Conservation (phyloP, 2,329 filamentous ascomycete genomes). For the Chaetomium olivaceum region DNA sequence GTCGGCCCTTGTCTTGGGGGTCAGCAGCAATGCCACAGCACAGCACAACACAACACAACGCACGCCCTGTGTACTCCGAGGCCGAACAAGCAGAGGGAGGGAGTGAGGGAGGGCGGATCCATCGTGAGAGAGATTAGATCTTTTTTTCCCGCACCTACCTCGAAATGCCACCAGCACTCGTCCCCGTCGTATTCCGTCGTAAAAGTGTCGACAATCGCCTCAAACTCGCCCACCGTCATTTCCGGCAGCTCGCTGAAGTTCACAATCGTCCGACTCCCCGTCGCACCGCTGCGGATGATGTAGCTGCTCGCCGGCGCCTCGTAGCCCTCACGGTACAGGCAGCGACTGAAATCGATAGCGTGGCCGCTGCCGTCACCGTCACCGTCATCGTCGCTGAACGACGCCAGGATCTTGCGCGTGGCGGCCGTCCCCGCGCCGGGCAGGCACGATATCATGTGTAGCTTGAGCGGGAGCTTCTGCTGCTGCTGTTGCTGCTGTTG, state of each 20-base stretch:
- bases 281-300: slow-evolving; percentile 62
- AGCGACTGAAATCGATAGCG: slow-evolving; percentile 49
- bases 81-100: neutral
- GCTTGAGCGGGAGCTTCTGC: slow-evolving; percentile 23
- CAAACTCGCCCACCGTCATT: slow-evolving; percentile 66
- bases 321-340: slow-evolving; percentile 59
- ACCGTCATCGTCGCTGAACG: slow-evolving; percentile 46
- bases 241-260: slow-evolving; percentile 69
- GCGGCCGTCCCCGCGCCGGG: slow-evolving; percentile 55
- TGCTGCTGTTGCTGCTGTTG: slow-evolving; percentile 23
- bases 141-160: slow-evolving; percentile 47
- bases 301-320: slow-evolving; percentile 66
- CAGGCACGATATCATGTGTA: slow-evolving; percentile 53
- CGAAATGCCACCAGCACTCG: slow-evolving; percentile 69
- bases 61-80: neutral
- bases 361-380: slow-evolving; percentile 16
- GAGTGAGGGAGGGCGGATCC: no score
- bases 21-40: neutral
- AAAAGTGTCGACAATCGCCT: slow-evolving; percentile 44
- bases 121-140: neutral
- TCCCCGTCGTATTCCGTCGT: slow-evolving; percentile 34
- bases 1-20: slow-evolving; percentile 54
- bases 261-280: slow-evolving; percentile 67
- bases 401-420: slow-evolving; percentile 53
- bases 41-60: no score